These are phyloP conservation scores for Phytophthora macrochlamydospora DNA, from an alignment of 352 stramenopile genomes.

Conservation along the genomic window DNA sequence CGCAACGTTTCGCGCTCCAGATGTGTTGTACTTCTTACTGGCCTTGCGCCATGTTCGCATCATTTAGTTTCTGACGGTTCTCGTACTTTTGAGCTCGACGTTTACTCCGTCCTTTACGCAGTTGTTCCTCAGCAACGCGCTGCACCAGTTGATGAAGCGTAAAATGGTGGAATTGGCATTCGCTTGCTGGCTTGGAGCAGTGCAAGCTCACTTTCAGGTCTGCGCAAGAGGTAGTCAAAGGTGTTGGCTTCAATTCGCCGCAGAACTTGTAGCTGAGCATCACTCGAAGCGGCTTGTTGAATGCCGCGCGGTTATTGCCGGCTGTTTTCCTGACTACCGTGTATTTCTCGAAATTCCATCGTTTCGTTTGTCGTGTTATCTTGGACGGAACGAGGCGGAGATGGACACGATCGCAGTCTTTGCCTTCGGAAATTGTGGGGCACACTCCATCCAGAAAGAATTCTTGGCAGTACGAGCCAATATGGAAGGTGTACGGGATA, in stretches of 20 bases:
- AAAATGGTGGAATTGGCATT: conserved; percentile 50
- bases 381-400: conserved; percentile 24
- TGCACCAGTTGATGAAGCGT: conserved; percentile 60
- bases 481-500: conserved; percentile 66
- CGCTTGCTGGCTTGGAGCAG: conserved; percentile 41
- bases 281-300: conserved; percentile 17
- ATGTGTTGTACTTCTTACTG: too few species aligned
- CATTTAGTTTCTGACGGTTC: conserved; percentile 6
- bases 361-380: conserved; percentile 9
- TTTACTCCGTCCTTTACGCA: conserved; percentile 36
- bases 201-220: conserved; percentile 27
- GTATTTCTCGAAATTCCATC: conserved; percentile 51
- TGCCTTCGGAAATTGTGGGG: conserved; percentile 29
- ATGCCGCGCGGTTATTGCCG: conserved; percentile 10
- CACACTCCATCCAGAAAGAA: conserved; percentile 59
- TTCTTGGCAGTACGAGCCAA: conserved; percentile 52
- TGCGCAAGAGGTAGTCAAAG: conserved; percentile 3
- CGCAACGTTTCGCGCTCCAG: too few species aligned
- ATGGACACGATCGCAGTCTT: conserved; percentile 51
- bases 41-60: too few species aligned
- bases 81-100: conserved; percentile 22
- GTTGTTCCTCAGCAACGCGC: conserved; percentile 46
- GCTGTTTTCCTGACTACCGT: conserved; percentile 31
- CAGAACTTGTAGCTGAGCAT: conserved; percentile 51
- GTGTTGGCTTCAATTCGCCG: conserved; percentile 16